Conservation (phyloP, 2,329 filamentous ascomycete species). For the Talaromyces sp. region DNA sequence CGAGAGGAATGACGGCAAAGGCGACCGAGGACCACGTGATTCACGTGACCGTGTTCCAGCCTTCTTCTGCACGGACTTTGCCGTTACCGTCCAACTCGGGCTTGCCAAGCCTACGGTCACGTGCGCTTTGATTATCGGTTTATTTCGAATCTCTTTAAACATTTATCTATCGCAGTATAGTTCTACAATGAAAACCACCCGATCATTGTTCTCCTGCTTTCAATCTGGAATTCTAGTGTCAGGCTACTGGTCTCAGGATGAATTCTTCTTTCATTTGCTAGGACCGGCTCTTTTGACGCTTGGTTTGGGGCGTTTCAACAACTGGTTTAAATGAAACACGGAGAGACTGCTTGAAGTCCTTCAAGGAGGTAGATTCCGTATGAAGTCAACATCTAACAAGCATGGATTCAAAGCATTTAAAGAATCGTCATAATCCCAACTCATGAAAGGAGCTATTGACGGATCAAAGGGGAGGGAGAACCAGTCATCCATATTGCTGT, state of each 20-base stretch:
- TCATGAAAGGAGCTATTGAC: conserved; percentile 30
- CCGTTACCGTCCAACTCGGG: conserved; percentile 10
- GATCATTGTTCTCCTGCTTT: background rate
- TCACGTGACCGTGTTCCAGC: conserved; percentile 9
- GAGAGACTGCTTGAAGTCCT: background rate
- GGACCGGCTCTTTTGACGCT: background rate
- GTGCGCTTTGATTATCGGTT: background rate
- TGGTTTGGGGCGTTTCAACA: background rate
- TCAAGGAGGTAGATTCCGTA: conserved; percentile 43
- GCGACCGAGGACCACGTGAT: conserved; percentile 20
- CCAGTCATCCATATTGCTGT: conserved; percentile 41
- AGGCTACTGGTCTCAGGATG: background rate
- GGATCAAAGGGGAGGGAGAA: conserved; percentile 44
- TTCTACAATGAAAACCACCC: background rate
- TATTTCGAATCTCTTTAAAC: background rate
- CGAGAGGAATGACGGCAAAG: conserved; percentile 21
- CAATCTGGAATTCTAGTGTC: background rate
- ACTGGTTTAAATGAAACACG: background rate
- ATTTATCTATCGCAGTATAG: background rate
- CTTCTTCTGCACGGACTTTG: conserved; percentile 8
- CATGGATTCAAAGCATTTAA: conserved; percentile 39
- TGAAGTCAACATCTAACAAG: conserved; percentile 41
- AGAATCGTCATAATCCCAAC: conserved; percentile 39
- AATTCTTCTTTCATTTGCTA: background rate
- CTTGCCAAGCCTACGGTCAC: background rate